Evolutionary conservation across 192 early-diverging fungal species (phyloP), one percentile per base, ranked within the genome.

Genomic region (Podila epigama): DNA sequence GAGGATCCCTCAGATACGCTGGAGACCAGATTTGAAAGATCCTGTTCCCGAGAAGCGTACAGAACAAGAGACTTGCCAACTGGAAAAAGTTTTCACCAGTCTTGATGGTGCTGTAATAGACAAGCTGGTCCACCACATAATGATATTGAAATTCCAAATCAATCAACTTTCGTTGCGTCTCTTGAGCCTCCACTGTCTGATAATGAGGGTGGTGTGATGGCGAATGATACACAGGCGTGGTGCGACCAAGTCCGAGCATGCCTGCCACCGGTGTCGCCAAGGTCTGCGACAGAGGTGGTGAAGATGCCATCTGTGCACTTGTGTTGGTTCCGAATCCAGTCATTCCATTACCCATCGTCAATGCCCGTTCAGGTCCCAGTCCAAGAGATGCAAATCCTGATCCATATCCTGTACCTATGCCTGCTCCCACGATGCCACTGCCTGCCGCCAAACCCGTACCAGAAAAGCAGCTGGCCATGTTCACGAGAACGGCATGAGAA

Each of bases 81-180:
- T 90, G 85, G 36, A 92, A 80, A 79, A 88, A 94, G 60, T 84
- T 86, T 50, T 93, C 90, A 0, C 89, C 84, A 12, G 88, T 90
- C 60, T 93, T 90, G 39, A 90, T 86, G 2, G 92, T 93, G n/a
- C 88, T 88, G 78, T 87, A 92, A 44, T 91, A 89, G 31, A 92
- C 84, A 18, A 94, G 72, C 64, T 94, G 88, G 75, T 94, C 91
- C 3, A 93, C 88, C 55, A 94, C 86, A 64, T 91, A 92, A 29
- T 83, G 69, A 63, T 91, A 93, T 44, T 84, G 75, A 56, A 93
- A 91, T 44, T 85, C 88, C 10, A 88, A 51, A 25, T 93, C 90
- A 41, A 72, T 75, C 54, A 85, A 51, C 58, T 80, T 84, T 25
- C 69, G 66, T 51, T 83, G 79, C 15, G 65, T 51, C 18, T 79